Percentiles rank a stretch among this genome's conserved stretches.
phyloP scores from a whole-genome alignment of 192 early-diverging fungal genomes.

The Coemansia biformis region DNA sequence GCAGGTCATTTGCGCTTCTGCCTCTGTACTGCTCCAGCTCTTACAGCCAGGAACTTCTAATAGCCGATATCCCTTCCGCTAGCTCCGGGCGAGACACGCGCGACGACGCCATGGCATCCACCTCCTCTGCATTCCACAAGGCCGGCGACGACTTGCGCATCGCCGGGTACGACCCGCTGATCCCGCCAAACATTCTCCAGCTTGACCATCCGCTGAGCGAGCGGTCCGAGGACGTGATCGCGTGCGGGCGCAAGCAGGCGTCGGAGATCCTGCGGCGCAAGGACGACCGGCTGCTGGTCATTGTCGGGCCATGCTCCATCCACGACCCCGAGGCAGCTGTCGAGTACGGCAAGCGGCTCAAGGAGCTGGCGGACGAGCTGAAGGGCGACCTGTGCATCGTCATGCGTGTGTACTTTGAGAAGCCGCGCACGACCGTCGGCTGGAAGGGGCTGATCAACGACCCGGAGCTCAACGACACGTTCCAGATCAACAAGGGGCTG shows the following conservation, averaged over 20 bases:
- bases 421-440: constrained; percentile 93
- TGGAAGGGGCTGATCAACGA: constrained; percentile 86
- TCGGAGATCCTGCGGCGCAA: constrained; percentile 68
- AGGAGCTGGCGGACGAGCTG: constrained; percentile 57
- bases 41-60: no score
- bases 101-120: constrained; percentile 29
- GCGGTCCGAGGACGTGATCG: constrained; percentile 45
- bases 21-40: no score
- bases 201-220: constrained; percentile 68
- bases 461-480: constrained; percentile 71
- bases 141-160: constrained; percentile 81
- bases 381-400: constrained; percentile 78
- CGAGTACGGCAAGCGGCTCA: constrained; percentile 71
- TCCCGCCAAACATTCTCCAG: constrained; percentile 85
- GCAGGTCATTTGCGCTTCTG: no score
- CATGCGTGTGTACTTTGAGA: constrained; percentile 98
- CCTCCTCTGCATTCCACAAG: constrained; percentile 47
- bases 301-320: constrained; percentile 96
- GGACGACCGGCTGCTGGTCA: constrained; percentile 83
- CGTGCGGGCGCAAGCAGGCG: constrained; percentile 57
- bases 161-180: constrained; percentile 82
- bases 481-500: constrained; percentile 95
- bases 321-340: constrained; percentile 83
- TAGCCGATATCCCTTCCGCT: no score
- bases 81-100: no score